Evolutionary conservation across 208 protist species (phyloP), one percentile per base, ranked within the genome.

Genomic region (Leishmania major): DNA sequence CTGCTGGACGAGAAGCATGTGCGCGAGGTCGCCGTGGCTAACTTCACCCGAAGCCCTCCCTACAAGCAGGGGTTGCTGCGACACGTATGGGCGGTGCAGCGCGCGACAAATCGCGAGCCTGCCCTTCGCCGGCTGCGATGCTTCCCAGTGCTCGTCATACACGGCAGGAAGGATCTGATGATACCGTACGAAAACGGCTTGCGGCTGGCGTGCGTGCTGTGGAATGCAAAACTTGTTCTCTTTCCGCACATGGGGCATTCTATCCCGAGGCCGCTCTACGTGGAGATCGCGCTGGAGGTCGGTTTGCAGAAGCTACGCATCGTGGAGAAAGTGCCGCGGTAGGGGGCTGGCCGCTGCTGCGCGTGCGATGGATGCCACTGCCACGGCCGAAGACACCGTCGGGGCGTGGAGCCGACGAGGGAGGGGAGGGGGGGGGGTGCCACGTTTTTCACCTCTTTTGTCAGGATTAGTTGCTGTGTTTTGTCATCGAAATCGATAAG

Each of bases 141-240:
- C 1, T 28, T 69, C 6, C 78, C 84, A 13, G 88, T 81, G 51
- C 78, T 87, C 2, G 84, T 96, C 15, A 53, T 95, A 19, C 93
- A 96, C 73, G 93, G 92, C 28, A 87, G 88, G 74, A 10, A 66
- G 28, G 93, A 95, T 79, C 78, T 80, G 47, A 80, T 91, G 83
- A 73, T 96, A 4, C 93, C 93, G 0, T 86, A 87, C 43, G 78
- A 87, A 73, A 95, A 94, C 75, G 90, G 93, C 11, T 0, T 91
- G 66, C 84, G 88, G 47, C 82, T 93, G 43, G 85, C 89, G 0
- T 47, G 82, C 51, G 51, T 92, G 43, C 88, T 96, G 78, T 72
- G 71, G 1, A 67, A 62, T 0, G 59, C 86, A 57, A 87, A 84
- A 78, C 84, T 95, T 17, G 88, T 95, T 1, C 5, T 86, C 10